These are phyloP conservation scores for Phytomonas serpens DNA, from an alignment of 208 protist genomes.

Conservation along the genomic window DNA sequence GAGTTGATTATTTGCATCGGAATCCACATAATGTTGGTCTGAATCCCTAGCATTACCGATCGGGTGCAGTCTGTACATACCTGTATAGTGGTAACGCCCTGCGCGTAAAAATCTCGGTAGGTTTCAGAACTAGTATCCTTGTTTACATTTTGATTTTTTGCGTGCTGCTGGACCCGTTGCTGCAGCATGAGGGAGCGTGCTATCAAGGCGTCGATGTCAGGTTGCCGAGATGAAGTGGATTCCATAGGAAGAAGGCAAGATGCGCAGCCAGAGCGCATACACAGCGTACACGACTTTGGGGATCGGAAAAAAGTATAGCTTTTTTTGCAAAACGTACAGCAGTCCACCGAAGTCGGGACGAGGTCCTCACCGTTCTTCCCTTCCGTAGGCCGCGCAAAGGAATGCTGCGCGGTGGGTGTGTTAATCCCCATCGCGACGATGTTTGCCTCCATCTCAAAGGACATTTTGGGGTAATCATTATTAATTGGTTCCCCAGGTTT, in stretches of 20 bases:
- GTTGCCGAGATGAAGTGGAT: conserved; percentile 18
- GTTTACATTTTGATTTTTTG: background rate
- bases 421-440: background rate
- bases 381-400: background rate
- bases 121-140: background rate
- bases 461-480: background rate
- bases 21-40: conserved; percentile 56
- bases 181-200: conserved; percentile 16
- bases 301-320: conserved; percentile 72
- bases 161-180: conserved; percentile 16
- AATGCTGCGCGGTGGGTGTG: background rate
- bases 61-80: conserved; percentile 67
- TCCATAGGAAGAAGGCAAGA: conserved; percentile 57
- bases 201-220: conserved; percentile 29
- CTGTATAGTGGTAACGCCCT: conserved; percentile 17
- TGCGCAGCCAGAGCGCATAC: conserved; percentile 44
- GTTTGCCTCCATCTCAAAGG: background rate
- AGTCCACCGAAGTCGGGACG: background rate
- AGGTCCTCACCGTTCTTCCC: background rate
- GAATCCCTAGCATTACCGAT: conserved; percentile 30
- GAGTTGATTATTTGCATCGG: conserved; percentile 47
- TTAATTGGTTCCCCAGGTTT: background rate
- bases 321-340: conserved; percentile 54
- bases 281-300: conserved; percentile 45
- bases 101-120: background rate